Base-by-base conservation (phyloP, 768 basidiomycete genomes). In the Lactifluus piperatus region DNA sequence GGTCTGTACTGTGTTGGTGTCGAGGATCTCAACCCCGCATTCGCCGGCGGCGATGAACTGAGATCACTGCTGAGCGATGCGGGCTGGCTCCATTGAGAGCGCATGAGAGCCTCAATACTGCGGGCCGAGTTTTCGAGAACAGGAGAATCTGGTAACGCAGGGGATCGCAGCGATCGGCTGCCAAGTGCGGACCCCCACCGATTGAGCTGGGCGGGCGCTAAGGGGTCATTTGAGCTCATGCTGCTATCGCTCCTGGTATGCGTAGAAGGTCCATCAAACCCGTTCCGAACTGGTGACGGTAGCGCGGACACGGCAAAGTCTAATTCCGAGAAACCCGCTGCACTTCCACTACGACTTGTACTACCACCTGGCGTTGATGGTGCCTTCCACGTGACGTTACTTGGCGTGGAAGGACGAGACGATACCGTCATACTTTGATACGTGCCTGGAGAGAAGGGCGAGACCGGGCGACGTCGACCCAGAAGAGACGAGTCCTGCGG, bases 381-480 rank as follows among this genome's bases (percentile, higher is more conserved):
- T 24, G 74, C 57, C 53, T 77, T 81, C 88, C 88, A 90, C n/a
- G 81, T 80, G 53, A 88, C 78, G 68, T 86, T 88, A 1, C 89
- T 90, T 36, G 88, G 88, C 27, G 88, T 87, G 46, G 68, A 67
- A 30, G 79, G 75, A 41, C 77, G 73, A 56, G 78, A 74, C 54
- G 82, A 77, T 24, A 80, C 76, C 7, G 78, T 65, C 73, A 86
- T 74, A 6, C 83, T 77, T 70, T 85, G 86, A 68, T 76, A 88
- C 3, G 81, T 71, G 27, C 78, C 73, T 27, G 75, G 78, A 32
- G 85, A 79, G 36, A 88, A 76, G 5, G 89, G 88, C 36, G 88
- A 90, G n/a, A 79, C 78, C 50, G 88, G 86, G 52, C 86, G 77
- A 34, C 84, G 80, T 63, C 84, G 75, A 50, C 74, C 74, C 36